Base-by-base conservation (phyloP, 257 asterid genomes). In the Petunia axillaris region DNA sequence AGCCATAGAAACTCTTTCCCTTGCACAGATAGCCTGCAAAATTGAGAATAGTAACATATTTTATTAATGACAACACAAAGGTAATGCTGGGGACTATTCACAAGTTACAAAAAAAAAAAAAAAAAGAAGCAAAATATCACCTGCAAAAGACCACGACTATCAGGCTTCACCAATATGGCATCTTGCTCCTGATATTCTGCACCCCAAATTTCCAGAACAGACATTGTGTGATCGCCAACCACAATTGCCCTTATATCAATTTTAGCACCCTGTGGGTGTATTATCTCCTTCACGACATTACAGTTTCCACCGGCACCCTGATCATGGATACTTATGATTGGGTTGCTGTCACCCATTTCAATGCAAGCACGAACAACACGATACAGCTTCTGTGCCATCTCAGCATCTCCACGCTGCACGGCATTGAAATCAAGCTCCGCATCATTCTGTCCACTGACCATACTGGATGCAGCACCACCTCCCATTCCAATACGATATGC, bases 171-270 rank as follows among this genome's bases (percentile, higher is more conserved):
- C 90, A 95, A 85, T 81, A 95, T 93, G 44, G 99, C 99, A 81
- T 95, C 99, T 81, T 95, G 99, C 88, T 95, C 99, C 84, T 95
- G 99, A 86, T 93, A 95, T 84, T 95, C 99, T 4, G 99, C 98
- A 76, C 99, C 98, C 99, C 98, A 93, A 82, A 95, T 92, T 87
- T 95, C 99, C 88, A 95, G 85, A 75, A 92, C 83, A 43, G 97
- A 95, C 99, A 95, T 93, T 0, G 99, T 95, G 83, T 93, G 86
- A 81, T 95, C 99, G 74, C 99, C 97, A 70, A 93, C 91, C 14
- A 91, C 97, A 78, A 93, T 86, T n/a, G 95, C 90, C 84, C 99
- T 85, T 74, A 95, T 89, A 85, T 93, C 98, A 80, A 95, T 93
- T 75, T 90, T 89, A 60, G 97, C 99, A 64, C 99, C 99, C 81